Evolutionary conservation across 2,329 filamentous ascomycete genomes (phyloP), one percentile per base, ranked within the genome.

Genomic region (Stachybotrys chartarum): DNA sequence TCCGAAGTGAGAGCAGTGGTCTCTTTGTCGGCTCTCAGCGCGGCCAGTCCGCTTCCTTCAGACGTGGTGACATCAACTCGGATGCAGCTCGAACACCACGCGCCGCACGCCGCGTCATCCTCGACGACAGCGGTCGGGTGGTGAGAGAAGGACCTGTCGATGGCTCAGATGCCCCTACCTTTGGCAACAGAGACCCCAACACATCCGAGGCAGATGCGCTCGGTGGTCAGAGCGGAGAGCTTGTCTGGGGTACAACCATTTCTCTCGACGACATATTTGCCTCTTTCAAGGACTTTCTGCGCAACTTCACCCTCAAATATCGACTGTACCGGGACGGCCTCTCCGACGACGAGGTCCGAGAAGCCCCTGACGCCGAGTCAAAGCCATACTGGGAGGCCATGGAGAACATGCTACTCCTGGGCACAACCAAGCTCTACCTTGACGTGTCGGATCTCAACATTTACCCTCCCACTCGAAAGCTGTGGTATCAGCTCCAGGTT

Each of bases 241-340:
- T 95, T 56, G 93, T 99, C 60, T 99, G 94, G 94, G 94, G 94
- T 70, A 99, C 94, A 48, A 97, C 96, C 45, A 90, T 99, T 52
- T 96, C 93, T 6, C 88, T 99, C 54, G 85, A 90, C 57, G 92
- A 97, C 69, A 91, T 91, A 0, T 89, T 95, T 70, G 83, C 85
- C 53, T 80, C 86, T 0, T 96, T 97, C 78, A 93, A 94, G 67
- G 91, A 94, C 60, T 99, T 99, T 66, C 77, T 99, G 31, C 84
- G 86, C 68, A 95, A 96, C 69, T 99, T 94, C 64, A 90, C 91
- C 57, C 86, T 84, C 62, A 97, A 97, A 72, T 97, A 99, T 67
- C 90, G 94, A 59, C 84, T 97, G 82, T 94, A 93, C 75, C 83
- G 85, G 24, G 90, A 96, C 63, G 92, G 91, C n/a, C 82, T 88